Evolutionary conservation across 805 yeast genomes (phyloP), one percentile per base, ranked within the genome.

Genomic region (Zygosaccharomyces lentus): DNA sequence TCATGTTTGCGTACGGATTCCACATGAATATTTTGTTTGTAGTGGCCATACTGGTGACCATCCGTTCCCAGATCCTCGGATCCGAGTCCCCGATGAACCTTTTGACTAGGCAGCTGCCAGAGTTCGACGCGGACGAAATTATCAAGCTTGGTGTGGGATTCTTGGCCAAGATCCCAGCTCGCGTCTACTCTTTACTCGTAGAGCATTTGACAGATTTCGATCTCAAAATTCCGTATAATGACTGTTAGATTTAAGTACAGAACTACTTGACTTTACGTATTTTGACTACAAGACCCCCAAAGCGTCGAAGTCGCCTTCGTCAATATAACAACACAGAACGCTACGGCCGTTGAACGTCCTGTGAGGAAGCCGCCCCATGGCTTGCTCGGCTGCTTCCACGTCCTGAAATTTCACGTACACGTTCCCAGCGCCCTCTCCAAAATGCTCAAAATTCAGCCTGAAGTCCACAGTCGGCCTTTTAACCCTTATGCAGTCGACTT

Each of bases 1-100:
- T 89, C 53, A 67, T 88, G 55, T 84, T 89, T 65, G 95, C 96
- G 3, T 89, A 87, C 57, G 97, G 97, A 0, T 79, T 85, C 15
- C 96, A 90, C 58, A 75, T 88, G 81, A 89, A 90, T 65, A 76
- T 90, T 24, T 69, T 90, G 31, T 84, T 88, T 54, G 79, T 89
- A 2, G 87, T 88, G 7, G 91, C 96, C 1, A 96, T 87, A 61
- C 67, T 89, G 17, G 80, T 86, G 4, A 70, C 83, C 34, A 81
- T 84, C 48, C 70, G 96, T 47, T 75, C 80, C 8, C 67, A 73
- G 25, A 67, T 89, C n/a, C 63, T 90, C 45, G 68, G 67, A 12
- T 73, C 83, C 7, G 62, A 57, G 13, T 63, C 66, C 3, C 96
- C 96, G 9, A 88, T 88, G 87, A 72, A 80, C 35, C 62, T 85